Evolutionary conservation across 768 basidiomycete species (phyloP), one percentile per base, ranked within the genome.

Genomic region (Dentipellis sp.): DNA sequence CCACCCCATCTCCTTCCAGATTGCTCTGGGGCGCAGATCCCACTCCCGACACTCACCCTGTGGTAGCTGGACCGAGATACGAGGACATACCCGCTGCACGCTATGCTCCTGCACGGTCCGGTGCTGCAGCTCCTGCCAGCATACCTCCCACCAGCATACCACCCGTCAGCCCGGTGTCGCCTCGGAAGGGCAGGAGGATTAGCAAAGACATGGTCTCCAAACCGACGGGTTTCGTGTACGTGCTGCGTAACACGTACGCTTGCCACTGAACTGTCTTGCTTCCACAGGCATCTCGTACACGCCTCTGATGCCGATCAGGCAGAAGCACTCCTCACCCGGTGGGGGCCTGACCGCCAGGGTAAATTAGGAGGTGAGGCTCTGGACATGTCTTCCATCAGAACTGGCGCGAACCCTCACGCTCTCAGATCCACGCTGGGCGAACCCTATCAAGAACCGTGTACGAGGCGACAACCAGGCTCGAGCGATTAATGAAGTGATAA

Each of bases 291-390:
- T 73, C 77, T 92, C 60, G 84, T 93, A 10, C 92, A 94, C 72
- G 91, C 93, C 34, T 92, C 89, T 56, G 89, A 93, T 71, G 89
- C 86, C 11, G 88, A 89, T 71, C 89, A 94, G 67, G 81, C 89
- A 36, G 88, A 90, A 68, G 91, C 88, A 22, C 77, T 94, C 58
- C 83, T 94, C 50, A 84, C 81, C 61, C 81, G 91, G 55, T 94
- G 93, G 91, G 86, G 88, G 38, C 86, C 88, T 47, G 92, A 94
- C 71, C 85, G 91, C 40, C 71, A 91, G 68, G 91, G 91, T 57
- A 94, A 94, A 71, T 73, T 94, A 52, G 90, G 87, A 74, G 86
- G 91, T 91, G 65, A 72, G 82, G 19, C 42, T 39, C 2, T 38
- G 51, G 35, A 14, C 55, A 17, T 47, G 53, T 49, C 36, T 56